These are phyloP conservation scores for Diaporthe sp. DNA, from an alignment of 2,329 filamentous ascomycete species.

Conservation along the genomic window DNA sequence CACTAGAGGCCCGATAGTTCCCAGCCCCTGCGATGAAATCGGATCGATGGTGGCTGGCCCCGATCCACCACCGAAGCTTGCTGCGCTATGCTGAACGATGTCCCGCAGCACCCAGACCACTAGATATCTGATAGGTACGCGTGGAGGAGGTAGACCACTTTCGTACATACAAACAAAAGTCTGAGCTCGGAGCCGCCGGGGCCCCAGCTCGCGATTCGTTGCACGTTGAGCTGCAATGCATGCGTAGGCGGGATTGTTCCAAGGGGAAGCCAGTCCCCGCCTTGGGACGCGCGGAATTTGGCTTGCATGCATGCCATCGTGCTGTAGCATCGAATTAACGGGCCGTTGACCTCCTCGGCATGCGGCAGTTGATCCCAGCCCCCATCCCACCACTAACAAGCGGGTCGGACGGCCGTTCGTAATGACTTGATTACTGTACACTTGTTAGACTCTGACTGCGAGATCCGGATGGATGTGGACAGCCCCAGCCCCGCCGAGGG, in stretches of 20 bases:
- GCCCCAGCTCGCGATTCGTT: slow-evolving; percentile 23
- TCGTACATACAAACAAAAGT: not conserved
- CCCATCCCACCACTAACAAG: not conserved
- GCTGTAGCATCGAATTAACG: slow-evolving; percentile 26
- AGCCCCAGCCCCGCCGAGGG: slow-evolving; percentile 4
- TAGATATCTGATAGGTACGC: not conserved
- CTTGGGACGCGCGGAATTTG: slow-evolving; percentile 11
- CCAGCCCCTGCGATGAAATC: slow-evolving; percentile 4
- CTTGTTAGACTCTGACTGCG: not conserved
- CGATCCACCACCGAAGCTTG: not conserved
- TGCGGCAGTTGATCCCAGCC: slow-evolving; percentile 25
- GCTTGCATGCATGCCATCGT: slow-evolving; percentile 21
- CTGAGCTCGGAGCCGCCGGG: slow-evolving; percentile 12
- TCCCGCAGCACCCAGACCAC: not conserved
- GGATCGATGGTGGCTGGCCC: not conserved
- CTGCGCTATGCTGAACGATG: not conserved
- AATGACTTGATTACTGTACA: not conserved
- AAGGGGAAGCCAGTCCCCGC: not conserved
- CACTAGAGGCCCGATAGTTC: slow-evolving; percentile 6
- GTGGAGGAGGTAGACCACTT: not conserved
- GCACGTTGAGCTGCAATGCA: slow-evolving; percentile 9
- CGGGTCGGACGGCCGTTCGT: not conserved
- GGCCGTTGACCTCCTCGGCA: slow-evolving; percentile 23
- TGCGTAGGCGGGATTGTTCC: not conserved
- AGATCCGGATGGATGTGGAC: not conserved